These are phyloP conservation scores for Borealophlyctis nickersoniae DNA, from an alignment of 192 early-diverging fungal genomes.

Conservation along the genomic window DNA sequence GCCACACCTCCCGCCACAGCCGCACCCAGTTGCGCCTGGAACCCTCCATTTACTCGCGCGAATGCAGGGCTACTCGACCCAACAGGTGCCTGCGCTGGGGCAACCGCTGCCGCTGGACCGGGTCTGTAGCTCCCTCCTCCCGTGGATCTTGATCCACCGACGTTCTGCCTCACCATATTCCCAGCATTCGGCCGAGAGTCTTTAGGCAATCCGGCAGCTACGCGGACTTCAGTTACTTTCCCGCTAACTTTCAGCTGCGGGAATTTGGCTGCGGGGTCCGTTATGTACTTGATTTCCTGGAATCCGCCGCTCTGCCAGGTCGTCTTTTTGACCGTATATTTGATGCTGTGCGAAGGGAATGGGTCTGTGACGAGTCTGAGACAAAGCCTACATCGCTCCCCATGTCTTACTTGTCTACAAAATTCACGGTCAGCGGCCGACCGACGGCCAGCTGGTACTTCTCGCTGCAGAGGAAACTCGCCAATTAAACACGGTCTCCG, in stretches of 20 bases:
- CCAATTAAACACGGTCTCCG: neutral
- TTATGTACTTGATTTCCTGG: conserved; percentile 42
- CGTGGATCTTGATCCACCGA: conserved; percentile 14
- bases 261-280: conserved; percentile 30
- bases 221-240: conserved; percentile 46
- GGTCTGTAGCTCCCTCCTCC: conserved; percentile 4
- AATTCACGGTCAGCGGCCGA: conserved; percentile 31
- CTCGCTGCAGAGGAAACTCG: conserved; percentile 29
- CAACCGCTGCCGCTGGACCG: neutral
- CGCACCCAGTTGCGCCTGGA: neutral
- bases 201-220: conserved; percentile 42
- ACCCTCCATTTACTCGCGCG: neutral
- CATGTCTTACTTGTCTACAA: conserved; percentile 38
- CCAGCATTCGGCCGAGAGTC: conserved; percentile 41
- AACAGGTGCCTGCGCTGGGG: conserved; percentile 1
- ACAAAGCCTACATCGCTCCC: neutral
- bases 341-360: conserved; percentile 32
- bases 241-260: conserved; percentile 37
- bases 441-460: conserved; percentile 38
- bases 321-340: conserved; percentile 59
- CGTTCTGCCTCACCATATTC: conserved; percentile 22
- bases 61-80: neutral
- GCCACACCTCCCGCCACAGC: neutral
- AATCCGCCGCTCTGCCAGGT: conserved; percentile 51
- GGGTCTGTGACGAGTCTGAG: conserved; percentile 14